Conservation (phyloP, 176 grass and related monocot genomes). For the Eremochloa ophiuroides region DNA sequence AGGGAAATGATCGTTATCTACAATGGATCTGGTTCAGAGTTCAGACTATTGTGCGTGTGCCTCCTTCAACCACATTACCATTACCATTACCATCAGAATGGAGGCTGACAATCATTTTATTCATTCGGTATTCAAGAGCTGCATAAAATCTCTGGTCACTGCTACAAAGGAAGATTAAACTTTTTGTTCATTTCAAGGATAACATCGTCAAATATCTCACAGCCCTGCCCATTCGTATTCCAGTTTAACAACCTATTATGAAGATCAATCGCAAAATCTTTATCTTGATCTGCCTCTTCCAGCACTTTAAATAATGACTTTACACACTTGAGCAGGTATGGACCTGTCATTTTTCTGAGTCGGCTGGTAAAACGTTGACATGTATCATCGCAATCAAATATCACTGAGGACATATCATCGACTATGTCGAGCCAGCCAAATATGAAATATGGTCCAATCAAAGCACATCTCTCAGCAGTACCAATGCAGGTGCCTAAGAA, state of each 20-base stretch:
- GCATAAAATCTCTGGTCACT: not conserved
- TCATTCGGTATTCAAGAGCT: not conserved
- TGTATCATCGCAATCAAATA: conserved; percentile 62
- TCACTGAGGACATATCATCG: conserved; percentile 52
- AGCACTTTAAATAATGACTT: conserved; percentile 32
- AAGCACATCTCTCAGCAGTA: conserved; percentile 36
- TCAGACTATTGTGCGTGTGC: not conserved
- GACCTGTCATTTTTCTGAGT: conserved; percentile 45
- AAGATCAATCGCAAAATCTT: conserved; percentile 49
- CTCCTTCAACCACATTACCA: not conserved
- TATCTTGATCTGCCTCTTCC: conserved; percentile 23
- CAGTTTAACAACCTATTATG: conserved; percentile 55
- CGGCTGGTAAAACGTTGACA: conserved; percentile 43
- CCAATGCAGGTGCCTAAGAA: conserved; percentile 8
- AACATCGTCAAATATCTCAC: conserved; percentile 55
- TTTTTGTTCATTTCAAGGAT: conserved; percentile 38
- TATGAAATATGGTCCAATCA: conserved; percentile 52
- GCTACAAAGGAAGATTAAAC: not conserved
- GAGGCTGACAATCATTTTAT: not conserved
- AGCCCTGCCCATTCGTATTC: conserved; percentile 44
- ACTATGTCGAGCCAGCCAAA: conserved; percentile 61
- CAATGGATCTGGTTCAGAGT: conserved; percentile 7
- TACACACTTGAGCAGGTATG: conserved; percentile 67
- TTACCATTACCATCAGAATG: conserved; percentile 1
- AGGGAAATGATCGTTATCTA: not conserved